Evolutionary conservation across 129 eudicot species (phyloP), one percentile per base, ranked within the genome.

Genomic region (Flaveria brownii): DNA sequence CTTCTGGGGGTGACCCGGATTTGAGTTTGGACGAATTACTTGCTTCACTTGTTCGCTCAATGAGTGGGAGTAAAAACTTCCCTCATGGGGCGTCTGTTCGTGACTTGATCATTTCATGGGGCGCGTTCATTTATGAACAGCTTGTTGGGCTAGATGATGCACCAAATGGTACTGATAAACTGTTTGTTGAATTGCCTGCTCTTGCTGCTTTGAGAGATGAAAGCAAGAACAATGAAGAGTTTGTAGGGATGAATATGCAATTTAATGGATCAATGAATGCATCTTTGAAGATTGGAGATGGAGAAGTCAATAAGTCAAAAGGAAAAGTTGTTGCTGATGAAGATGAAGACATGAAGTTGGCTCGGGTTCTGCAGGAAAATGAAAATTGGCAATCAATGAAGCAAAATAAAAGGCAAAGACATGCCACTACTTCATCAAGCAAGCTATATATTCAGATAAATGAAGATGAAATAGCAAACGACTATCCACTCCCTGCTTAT

Each of bases 401-500:
- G 23, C 85, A 85, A 73, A 86, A 77, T 20, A 88, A 86, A 71
- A 64, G 87, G 20, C 82, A 55, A 70, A 72, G 82, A 41, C 68
- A 87, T 7, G 78, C 57, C 16, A 22, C 36, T 25, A 28, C 76
- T 50, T 77, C 86, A 56, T 82, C 91, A 17, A 82, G 72, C 82
- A 91, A 83, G 63, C 77, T 70, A 54, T 91, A 86, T 66, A 85
- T 91, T 49, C 87, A 88, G 79, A 86, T 88, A 18, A 88, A 91
- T 72, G 97, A 88, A 84, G 94, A 84, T 72, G 94, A 91, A 75
- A 88, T 88, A 76, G 97, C 89, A 63, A 85, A 84, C 67, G 97
- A 91, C 62, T 88, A 88, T 77, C 97, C 93, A 0, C 84, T 86
- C 4, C 97, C 97, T 61, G 91, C 93, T 20, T 91, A 88, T 83